Conservation (phyloP, 164 flowering plant genomes). For the Tinospora cordifolia region DNA sequence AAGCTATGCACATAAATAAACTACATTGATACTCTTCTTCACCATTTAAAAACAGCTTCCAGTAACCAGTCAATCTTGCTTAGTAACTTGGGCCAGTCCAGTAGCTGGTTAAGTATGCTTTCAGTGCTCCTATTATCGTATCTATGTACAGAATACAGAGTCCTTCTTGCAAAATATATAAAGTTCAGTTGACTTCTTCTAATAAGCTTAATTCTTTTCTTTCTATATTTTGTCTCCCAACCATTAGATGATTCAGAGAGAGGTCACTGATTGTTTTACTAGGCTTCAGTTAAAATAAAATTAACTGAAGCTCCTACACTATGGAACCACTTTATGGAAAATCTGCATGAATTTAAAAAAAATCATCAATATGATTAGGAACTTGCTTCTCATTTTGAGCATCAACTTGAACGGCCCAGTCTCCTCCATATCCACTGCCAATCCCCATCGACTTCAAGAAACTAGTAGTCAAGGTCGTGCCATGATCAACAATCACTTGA, state of each 20-base stretch:
- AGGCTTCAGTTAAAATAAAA: no score
- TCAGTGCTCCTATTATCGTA: no score
- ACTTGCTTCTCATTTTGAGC: constrained; percentile 46
- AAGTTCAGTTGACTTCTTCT: neutral
- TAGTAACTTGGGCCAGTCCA: neutral
- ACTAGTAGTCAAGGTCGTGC: constrained; percentile 50
- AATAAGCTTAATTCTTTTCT: neutral
- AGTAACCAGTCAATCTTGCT: neutral
- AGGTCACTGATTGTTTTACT: no score
- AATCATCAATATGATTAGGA: neutral
- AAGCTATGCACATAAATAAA: no score
- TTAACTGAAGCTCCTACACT: no score
- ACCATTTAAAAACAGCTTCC: neutral
- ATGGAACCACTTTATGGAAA: neutral
- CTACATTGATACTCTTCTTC: neutral
- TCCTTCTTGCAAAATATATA: no score
- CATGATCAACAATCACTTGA: constrained; percentile 69
- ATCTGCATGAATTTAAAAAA: neutral
- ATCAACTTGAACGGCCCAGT: constrained; percentile 80
- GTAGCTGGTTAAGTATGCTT: neutral
- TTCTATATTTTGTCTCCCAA: neutral
- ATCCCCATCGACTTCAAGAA: constrained; percentile 60
- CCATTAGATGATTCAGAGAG: no score
- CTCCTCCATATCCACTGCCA: constrained; percentile 93
- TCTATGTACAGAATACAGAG: no score